Conservation (phyloP, 2,329 filamentous ascomycete species). For the Thermochaetoides dissita region DNA sequence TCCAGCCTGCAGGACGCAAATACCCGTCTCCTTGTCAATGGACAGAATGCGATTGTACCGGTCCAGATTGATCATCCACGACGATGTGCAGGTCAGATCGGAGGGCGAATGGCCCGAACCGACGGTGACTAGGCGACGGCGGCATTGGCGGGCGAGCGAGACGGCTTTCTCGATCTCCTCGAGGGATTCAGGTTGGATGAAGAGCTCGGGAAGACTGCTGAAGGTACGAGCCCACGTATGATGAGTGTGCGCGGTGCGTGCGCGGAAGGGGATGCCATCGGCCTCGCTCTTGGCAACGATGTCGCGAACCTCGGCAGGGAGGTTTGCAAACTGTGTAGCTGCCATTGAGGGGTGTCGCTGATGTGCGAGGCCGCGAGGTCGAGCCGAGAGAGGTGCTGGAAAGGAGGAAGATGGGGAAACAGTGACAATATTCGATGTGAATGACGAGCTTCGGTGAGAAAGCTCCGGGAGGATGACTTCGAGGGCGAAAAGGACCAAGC, state of each 20-base stretch:
- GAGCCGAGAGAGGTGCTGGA: too few relatives aligned
- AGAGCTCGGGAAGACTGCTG: conserved; percentile 77
- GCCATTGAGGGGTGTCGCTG: conserved; percentile 1
- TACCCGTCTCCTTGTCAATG: conserved; percentile 49
- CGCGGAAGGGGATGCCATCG: conserved; percentile 57
- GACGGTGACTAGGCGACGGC: conserved; percentile 70
- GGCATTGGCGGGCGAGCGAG: conserved; percentile 64
- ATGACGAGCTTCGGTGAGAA: too few relatives aligned
- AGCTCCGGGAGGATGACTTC: too few relatives aligned
- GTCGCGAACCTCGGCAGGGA: conserved; percentile 9
- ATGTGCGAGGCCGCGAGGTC: too few relatives aligned
- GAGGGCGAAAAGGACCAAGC: too few relatives aligned
- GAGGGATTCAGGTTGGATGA: conserved; percentile 68
- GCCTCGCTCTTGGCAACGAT: conserved; percentile 7
- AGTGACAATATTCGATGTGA: too few relatives aligned
- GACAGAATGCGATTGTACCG: conserved; percentile 59
- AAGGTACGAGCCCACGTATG: conserved; percentile 93
- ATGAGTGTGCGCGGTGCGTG: conserved; percentile 58
- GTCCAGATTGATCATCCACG: conserved; percentile 92
- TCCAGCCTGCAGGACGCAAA: conserved; percentile 72
- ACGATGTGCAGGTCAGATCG: conserved; percentile 80
- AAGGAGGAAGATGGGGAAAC: too few relatives aligned
- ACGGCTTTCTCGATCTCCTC: conserved; percentile 74
- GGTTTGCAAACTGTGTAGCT: conserved; percentile 2
- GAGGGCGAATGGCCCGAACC: conserved; percentile 88